Conservation (phyloP, 768 basidiomycete species). For the Leccinum imitatum region DNA sequence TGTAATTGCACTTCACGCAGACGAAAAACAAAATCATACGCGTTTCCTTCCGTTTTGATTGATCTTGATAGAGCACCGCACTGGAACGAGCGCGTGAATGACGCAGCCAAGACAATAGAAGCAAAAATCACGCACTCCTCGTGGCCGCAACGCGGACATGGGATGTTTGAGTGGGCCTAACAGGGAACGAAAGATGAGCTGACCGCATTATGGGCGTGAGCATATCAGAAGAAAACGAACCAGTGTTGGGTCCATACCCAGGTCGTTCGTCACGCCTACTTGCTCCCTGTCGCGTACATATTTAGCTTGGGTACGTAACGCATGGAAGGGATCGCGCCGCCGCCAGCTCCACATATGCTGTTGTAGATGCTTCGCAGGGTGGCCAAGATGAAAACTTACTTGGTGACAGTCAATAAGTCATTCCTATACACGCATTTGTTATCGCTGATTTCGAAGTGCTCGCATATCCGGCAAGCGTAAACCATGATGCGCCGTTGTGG, state of each 20-base stretch:
- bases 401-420: constrained; percentile 89
- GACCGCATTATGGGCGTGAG: not conserved
- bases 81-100: constrained; percentile 41
- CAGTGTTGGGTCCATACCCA: constrained; percentile 87
- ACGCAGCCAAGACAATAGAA: not conserved
- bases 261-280: constrained; percentile 84
- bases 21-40: constrained; percentile 93
- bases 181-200: not conserved
- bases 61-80: constrained; percentile 93
- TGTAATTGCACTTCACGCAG: constrained; percentile 78
- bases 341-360: constrained; percentile 6
- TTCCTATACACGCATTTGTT: constrained; percentile 93
- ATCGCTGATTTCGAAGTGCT: constrained; percentile 79
- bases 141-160: constrained; percentile 79
- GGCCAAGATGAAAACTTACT: constrained; percentile 48
- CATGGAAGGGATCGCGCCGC: constrained; percentile 8
- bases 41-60: constrained; percentile 95
- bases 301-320: constrained; percentile 1
- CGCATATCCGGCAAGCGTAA: constrained; percentile 89
- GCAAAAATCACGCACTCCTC: constrained; percentile 63
- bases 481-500: constrained; percentile 81
- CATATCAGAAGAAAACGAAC: constrained; percentile 38
- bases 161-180: constrained; percentile 80
- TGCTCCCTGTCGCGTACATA: constrained; percentile 65
- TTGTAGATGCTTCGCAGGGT: not conserved